phyloP scores from a whole-genome alignment of 169 alveolate species.

The Cryptosporidium baileyi region DNA sequence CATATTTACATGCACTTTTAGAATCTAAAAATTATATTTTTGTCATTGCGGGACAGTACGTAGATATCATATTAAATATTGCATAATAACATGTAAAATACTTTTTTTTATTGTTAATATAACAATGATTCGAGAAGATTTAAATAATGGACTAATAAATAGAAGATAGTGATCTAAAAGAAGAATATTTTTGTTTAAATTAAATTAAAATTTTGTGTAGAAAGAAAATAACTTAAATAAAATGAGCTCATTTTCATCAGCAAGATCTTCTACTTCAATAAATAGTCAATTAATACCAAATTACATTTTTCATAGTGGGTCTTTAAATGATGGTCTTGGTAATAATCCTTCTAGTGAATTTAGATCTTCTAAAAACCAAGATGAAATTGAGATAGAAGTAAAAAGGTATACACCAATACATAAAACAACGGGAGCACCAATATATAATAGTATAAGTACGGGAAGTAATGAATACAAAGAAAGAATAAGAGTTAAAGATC shows the following conservation, averaged over 20 bases:
- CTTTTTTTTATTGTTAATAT: too few species aligned
- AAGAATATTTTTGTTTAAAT: too few species aligned
- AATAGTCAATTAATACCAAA: slow-evolving; percentile 26
- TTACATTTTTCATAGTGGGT: slow-evolving; percentile 1
- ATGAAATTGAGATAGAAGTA: background rate
- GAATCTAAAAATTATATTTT: too few species aligned
- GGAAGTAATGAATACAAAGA: slow-evolving; percentile 44
- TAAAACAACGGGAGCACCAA: slow-evolving; percentile 57
- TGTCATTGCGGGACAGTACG: too few species aligned
- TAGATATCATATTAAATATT: too few species aligned
- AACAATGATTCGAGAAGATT: too few species aligned
- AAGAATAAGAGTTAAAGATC: background rate
- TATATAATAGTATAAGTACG: slow-evolving; percentile 38
- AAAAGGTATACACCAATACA: slow-evolving; percentile 29
- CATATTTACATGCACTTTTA: too few species aligned
- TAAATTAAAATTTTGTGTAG: too few species aligned
- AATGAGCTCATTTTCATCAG: slow-evolving; percentile 6
- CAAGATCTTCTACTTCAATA: slow-evolving; percentile 15
- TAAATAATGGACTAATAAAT: too few species aligned
- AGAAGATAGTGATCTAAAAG: too few species aligned
- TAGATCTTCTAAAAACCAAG: background rate
- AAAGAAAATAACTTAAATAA: too few species aligned
- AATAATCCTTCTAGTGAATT: background rate
- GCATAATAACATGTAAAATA: too few species aligned
- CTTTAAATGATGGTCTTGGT: slow-evolving; percentile 8